A percentile compares a stretch with the other conserved stretches of the same genome.
phyloP scores from a whole-genome alignment of 768 basidiomycete genomes.

The Naematelia encephala region DNA sequence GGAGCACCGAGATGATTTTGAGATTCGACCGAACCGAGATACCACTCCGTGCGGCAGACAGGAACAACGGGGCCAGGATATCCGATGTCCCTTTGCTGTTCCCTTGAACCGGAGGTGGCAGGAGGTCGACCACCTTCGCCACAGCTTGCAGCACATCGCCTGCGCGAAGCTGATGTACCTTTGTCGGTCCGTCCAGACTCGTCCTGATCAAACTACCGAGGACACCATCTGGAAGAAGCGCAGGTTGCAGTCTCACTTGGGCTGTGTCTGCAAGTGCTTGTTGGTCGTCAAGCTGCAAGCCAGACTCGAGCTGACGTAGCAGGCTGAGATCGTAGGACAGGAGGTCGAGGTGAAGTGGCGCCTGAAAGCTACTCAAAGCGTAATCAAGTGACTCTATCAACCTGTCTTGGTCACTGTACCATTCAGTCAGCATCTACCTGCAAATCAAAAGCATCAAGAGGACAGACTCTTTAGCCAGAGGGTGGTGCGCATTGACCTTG shows the following conservation, averaged over 20 bases:
- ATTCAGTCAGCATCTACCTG: too few relatives aligned
- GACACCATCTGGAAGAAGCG: constrained; percentile 17
- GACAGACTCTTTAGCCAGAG: not conserved
- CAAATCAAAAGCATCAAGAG: too few relatives aligned
- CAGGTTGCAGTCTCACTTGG: constrained; percentile 3
- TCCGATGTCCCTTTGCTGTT: not conserved
- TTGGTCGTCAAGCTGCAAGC: not conserved
- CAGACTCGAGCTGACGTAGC: constrained; percentile 19
- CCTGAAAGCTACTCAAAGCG: constrained; percentile 2
- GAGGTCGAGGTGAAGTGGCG: constrained; percentile 15
- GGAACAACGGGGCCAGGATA: constrained; percentile 30
- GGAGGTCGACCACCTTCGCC: constrained; percentile 1
- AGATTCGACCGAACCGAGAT: constrained; percentile 17
- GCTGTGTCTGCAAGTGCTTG: not conserved
- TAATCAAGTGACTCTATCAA: constrained; percentile 17
- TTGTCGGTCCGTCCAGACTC: constrained; percentile 19
- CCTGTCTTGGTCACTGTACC: too few relatives aligned
- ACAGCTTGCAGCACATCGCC: constrained; percentile 16
- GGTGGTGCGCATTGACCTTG: not conserved
- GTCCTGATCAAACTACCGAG: constrained; percentile 13
- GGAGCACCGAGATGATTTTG: constrained; percentile 12
- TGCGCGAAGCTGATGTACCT: constrained; percentile 23
- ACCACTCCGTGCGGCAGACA: constrained; percentile 4
- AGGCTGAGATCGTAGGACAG: constrained; percentile 19
- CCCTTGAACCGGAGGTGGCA: constrained; percentile 5